Evolutionary conservation across 495 filamentous ascomycete genomes (phyloP), one percentile per base, ranked within the genome.

Genomic region (Aspergillus mulundensis): DNA sequence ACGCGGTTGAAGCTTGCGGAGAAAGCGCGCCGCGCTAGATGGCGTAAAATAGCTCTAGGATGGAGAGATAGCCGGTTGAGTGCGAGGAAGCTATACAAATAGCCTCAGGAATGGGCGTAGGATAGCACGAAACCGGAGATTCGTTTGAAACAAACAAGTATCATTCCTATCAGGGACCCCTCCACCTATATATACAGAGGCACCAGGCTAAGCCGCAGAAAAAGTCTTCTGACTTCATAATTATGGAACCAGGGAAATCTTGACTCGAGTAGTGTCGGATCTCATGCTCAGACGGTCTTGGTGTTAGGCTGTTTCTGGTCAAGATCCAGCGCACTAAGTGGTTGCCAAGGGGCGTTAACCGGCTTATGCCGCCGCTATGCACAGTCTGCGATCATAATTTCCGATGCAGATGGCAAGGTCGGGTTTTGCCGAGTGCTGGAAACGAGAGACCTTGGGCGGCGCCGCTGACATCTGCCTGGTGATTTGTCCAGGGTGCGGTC

Each of bases 171-270:
- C 34, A 50, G 34, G 48, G 34, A 50, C 45, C 10, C 19, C 48
- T 50, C 48, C 48, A 50, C 48, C 30, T 50, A 50, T 50, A 50
- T 38, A 50, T 15, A 25, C 21, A 40, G 19, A 16, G 20, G n/a
- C n/a, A n/a, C n/a, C n/a, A n/a, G n/a, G 12, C 32, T 36, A 25
- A 16, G 3, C 10, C 16, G n/a, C 19, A 50, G 20, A 40, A 39
- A 50, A 38, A 50, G 34, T 38, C 28, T 40, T 40, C 48, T 50
- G 48, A 50, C 48, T 50, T 50, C 48, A 50, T 50, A 39, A 50
- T 50, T 40, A 40, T 50, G 48, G 32, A 50, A 40, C 48, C 48
- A 40, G 38, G n/a, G n/a, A 20, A 56, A 47, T 40, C 53, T 54
- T 54, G 32, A 53, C 36, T 41, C 15, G 20, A 48, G 44, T 38